Percentiles rank a stretch among this genome's conserved stretches.
These are phyloP conservation scores for Mucor saturninus DNA, from an alignment of 371 early-diverging fungal species.

Conservation along the genomic window DNA sequence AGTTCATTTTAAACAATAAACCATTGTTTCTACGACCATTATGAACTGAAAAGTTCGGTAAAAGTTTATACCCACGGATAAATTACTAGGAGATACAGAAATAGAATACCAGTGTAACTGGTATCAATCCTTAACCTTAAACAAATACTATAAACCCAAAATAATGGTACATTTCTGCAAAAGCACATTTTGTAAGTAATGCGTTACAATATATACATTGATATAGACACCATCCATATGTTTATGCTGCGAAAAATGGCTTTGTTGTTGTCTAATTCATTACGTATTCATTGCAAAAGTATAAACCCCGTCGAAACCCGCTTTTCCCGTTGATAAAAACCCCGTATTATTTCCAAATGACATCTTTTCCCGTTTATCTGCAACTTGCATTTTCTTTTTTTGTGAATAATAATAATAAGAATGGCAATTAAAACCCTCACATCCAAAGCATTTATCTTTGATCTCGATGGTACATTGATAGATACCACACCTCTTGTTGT, in stretches of 20 bases:
- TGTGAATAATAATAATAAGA: not conserved
- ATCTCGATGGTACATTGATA: conserved; percentile 55
- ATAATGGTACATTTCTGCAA: too few relatives aligned
- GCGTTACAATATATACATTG: too few relatives aligned
- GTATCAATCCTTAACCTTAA: too few relatives aligned
- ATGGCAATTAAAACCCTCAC: conserved; percentile 17
- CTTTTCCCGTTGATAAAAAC: not conserved
- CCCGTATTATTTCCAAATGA: not conserved
- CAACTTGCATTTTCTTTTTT: conserved; percentile 1
- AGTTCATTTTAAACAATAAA: not conserved
- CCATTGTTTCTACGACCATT: not conserved
- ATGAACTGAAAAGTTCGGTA: not conserved
- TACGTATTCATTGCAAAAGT: not conserved
- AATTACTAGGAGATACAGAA: too few relatives aligned
- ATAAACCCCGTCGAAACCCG: not conserved
- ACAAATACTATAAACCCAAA: too few relatives aligned
- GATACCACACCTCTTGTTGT: conserved; percentile 53
- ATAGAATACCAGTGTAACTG: too few relatives aligned
- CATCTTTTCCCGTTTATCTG: conserved; percentile 7
- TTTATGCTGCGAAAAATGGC: too few relatives aligned
- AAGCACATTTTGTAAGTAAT: too few relatives aligned
- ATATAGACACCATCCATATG: too few relatives aligned
- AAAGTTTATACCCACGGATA: not conserved
- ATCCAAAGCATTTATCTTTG: conserved; percentile 45
- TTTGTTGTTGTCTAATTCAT: not conserved